Evolutionary conservation across 495 filamentous ascomycete species (phyloP), one percentile per base, ranked within the genome.

Genomic region (Penicillium paradoxum): DNA sequence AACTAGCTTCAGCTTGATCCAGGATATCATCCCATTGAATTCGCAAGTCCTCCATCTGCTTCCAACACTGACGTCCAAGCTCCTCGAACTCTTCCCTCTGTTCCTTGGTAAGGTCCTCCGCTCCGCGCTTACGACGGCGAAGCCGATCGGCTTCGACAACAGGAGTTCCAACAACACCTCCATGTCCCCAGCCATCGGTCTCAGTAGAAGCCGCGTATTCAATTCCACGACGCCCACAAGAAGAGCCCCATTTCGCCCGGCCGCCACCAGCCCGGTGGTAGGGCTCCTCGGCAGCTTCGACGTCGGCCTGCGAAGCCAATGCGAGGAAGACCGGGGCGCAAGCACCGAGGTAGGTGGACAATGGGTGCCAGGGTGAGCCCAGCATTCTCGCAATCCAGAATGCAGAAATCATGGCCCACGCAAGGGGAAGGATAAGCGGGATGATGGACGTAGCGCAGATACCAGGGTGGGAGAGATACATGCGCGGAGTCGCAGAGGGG

Each of bases 381-480:
- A 93, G 70, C 74, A 82, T 84, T 56, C 93, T 86, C 11, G 83
- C 83, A 34, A 88, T 45, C 67, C 84, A 90, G 60, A 95, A 84
- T 3, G 83, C 69, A 14, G 75, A 48, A 40, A 83, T 71, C 79
- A 84, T 86, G 55, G 74, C 73, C 66, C 80, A 86, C 27, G 78
- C 73, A 50, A 93, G 73, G 56, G 90, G 70, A 21, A 75, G 67
- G 51, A 77, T 70, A 34, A 97, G 77, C 1, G 87, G 85, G 42
- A 96, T 69, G 57, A 98, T 88, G 5, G 79, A 74, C 0, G 93
- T 95, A 25, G 79, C 83, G 58, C 89, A 90, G 55, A 97, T 78
- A 52, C 95, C 93, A 0, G 93, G 93, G 62, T 98, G 93, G 13
- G 83, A 78, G 52, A 96, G 53, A 73, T 95, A 91, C 43, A 83